Evolutionary conservation across 139 green algal genomes (phyloP).

Genomic region (Coccomyxa sp.): DNA sequence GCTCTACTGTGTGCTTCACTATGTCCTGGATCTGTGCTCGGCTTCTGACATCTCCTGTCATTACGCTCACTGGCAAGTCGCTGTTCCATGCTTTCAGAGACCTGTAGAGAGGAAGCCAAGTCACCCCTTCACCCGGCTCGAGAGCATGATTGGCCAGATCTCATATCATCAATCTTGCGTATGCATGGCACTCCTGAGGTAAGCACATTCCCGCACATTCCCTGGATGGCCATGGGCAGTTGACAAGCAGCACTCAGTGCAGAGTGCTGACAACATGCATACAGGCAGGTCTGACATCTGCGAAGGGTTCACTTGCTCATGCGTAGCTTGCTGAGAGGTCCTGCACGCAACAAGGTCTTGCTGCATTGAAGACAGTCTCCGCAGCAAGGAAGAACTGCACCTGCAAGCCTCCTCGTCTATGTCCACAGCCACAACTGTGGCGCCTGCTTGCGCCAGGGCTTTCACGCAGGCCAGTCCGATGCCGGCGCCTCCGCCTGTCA

Average conservation of each 20-base stretch:
- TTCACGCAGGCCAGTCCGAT: constrained; percentile 75
- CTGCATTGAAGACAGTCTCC: neutral
- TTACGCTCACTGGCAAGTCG: constrained; percentile 34
- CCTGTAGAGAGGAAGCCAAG: neutral
- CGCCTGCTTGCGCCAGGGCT: constrained; percentile 57
- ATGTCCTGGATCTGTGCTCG: constrained; percentile 60
- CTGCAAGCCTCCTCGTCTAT: constrained; percentile 35
- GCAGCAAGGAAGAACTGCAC: neutral
- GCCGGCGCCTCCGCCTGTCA: constrained; percentile 52
- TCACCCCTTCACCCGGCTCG: no score
- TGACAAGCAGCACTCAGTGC: neutral
- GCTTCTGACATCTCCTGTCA: constrained; percentile 31
- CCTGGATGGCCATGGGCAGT: no score
- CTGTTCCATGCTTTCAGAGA: constrained; percentile 27
- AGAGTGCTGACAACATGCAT: neutral
- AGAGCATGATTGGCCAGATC: neutral
- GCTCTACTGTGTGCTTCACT: constrained; percentile 46
- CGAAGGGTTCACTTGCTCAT: neutral
- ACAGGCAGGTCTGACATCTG: neutral
- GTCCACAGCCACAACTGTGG: constrained; percentile 71
- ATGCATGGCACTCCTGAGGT: no score
- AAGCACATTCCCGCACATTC: no score
- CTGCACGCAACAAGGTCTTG: neutral
- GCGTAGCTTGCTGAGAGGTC: neutral
- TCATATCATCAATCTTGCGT: neutral